Evolutionary conservation across 805 yeast species (phyloP).

Genomic region (Starmerella geochares): DNA sequence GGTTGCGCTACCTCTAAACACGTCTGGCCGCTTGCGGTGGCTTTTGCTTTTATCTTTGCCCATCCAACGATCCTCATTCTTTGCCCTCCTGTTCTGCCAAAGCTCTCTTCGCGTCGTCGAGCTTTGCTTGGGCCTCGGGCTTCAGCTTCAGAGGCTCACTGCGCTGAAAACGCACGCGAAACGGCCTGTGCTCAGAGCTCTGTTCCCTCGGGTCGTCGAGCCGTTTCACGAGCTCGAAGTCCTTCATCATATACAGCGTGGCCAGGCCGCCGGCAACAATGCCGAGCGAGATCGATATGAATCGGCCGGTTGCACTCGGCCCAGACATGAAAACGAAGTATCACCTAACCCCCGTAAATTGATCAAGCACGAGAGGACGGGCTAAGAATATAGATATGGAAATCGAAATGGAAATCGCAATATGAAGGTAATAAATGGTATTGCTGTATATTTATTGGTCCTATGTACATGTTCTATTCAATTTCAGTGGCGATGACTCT

Average conservation of each 20-base stretch:
- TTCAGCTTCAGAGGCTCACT: conserved; percentile 28
- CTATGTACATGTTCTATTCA: no score
- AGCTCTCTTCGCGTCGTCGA: conserved; percentile 7
- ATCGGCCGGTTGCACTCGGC: conserved; percentile 28
- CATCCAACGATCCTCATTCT: no score
- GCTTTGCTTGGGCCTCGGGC: conserved; percentile 26
- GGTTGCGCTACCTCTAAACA: no score
- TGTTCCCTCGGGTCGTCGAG: conserved; percentile 27
- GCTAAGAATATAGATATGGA: no score
- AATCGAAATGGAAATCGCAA: no score
- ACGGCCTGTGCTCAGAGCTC: conserved; percentile 23
- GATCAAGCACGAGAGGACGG: no score
- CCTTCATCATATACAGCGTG: conserved; percentile 26
- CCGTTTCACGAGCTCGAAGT: conserved; percentile 28
- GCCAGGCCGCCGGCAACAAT: conserved; percentile 25
- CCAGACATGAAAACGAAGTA: conserved; percentile 14
- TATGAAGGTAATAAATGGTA: no score
- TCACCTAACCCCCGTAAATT: conserved; percentile 1
- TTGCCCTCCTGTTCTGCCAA: background rate
- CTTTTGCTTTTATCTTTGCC: no score
- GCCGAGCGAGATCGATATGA: conserved; percentile 27
- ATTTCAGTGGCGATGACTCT: no score
- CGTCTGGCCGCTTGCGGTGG: no score
- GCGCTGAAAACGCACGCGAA: conserved; percentile 27
- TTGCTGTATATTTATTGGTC: no score